Evolutionary conservation across 176 grass and related monocot species (phyloP).

Genomic region (Oropetium thomaeum): DNA sequence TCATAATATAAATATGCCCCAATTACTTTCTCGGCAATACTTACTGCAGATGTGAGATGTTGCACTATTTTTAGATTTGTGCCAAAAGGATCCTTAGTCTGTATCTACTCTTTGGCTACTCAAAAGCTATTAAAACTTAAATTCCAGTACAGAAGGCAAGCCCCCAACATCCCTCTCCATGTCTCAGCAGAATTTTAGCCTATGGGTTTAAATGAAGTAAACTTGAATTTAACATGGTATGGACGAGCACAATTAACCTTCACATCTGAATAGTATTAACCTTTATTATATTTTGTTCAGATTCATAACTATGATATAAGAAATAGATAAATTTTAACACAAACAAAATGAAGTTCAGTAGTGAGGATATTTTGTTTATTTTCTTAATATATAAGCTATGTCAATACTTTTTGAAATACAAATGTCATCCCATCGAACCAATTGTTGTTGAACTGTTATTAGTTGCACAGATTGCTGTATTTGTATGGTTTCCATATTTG

Average conservation of each 20-base stretch:
- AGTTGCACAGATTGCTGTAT: background rate
- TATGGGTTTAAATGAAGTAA: no score
- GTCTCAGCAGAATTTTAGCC: no score
- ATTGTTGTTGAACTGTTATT: background rate
- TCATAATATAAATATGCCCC: background rate
- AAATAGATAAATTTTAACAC: constrained; percentile 20
- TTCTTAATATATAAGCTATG: background rate
- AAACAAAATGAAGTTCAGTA: background rate
- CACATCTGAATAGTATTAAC: background rate
- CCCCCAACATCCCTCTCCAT: no score
- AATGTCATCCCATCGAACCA: background rate
- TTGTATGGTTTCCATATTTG: background rate
- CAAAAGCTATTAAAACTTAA: constrained; percentile 8
- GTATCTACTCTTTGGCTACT: background rate
- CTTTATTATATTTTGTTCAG: background rate
- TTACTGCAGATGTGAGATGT: background rate
- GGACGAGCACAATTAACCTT: no score
- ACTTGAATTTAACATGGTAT: no score
- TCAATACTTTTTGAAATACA: background rate
- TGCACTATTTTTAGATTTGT: background rate
- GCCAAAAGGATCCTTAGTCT: background rate
- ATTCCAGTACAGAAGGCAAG: background rate
- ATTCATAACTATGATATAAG: background rate
- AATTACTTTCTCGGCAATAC: background rate
- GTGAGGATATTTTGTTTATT: background rate